phyloP scores from a whole-genome alignment of 2,329 filamentous ascomycete species.

The Colletotrichum acutatum region DNA sequence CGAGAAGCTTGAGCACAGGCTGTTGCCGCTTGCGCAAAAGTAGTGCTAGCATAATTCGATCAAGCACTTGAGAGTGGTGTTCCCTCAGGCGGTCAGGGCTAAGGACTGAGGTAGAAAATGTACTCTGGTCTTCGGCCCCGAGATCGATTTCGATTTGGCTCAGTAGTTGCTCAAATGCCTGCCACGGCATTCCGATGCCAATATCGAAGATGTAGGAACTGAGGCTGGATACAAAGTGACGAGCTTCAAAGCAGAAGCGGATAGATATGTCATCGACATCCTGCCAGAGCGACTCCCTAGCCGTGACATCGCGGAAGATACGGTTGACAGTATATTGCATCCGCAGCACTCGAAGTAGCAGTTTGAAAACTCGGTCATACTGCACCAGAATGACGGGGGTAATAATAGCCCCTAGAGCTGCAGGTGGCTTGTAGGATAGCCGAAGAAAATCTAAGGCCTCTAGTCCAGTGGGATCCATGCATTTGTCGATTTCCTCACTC shows the following conservation, averaged over 20 bases:
- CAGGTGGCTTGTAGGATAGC: conserved; percentile 83
- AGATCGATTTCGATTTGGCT: conserved; percentile 70
- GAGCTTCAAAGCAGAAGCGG: conserved; percentile 79
- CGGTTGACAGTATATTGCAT: conserved; percentile 81
- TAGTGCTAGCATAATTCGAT: conserved; percentile 79
- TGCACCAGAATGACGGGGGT: conserved; percentile 76
- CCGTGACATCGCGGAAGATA: conserved; percentile 68
- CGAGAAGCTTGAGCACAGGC: conserved; percentile 77
- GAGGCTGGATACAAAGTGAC: conserved; percentile 80
- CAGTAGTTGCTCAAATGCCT: conserved; percentile 73
- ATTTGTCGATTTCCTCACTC: conserved; percentile 81
- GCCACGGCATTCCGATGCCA: conserved; percentile 80
- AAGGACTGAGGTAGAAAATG: conserved; percentile 56
- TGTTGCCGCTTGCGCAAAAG: conserved; percentile 80
- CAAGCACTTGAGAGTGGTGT: conserved; percentile 78
- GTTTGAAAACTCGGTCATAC: conserved; percentile 87
- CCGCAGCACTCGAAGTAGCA: conserved; percentile 79
- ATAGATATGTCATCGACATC: conserved; percentile 52
- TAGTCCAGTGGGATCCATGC: conserved; percentile 84
- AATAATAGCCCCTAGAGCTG: conserved; percentile 78
- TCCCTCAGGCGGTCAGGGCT: conserved; percentile 76
- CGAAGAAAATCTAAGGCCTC: conserved; percentile 94
- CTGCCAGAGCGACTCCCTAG: conserved; percentile 47
- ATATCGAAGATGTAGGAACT: conserved; percentile 84
- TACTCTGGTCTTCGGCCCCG: conserved; percentile 49